Evolutionary conservation across 495 filamentous ascomycete genomes (phyloP).

Genomic region (Hypoxylon rickii): DNA sequence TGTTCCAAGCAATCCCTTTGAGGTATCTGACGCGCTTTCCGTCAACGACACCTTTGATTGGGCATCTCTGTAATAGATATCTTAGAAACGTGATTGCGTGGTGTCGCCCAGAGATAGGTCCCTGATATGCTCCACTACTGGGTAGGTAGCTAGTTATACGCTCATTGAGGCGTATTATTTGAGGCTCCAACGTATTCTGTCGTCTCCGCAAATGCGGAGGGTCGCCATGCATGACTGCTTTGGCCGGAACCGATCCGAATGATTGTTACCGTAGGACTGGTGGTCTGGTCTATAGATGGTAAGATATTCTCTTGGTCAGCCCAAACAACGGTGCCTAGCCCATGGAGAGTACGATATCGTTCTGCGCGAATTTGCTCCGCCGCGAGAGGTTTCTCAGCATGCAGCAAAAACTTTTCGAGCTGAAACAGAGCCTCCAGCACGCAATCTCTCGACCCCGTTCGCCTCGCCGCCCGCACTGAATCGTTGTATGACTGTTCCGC

Average conservation of each 20-base stretch:
- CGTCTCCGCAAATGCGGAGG: constrained; percentile 32
- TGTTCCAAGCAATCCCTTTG: too few species aligned
- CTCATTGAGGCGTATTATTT: background rate
- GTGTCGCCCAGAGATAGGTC: too few species aligned
- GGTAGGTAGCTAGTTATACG: too few species aligned
- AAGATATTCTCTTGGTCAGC: constrained; percentile 21
- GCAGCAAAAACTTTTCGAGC: constrained; percentile 38
- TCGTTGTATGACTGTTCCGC: constrained; percentile 33
- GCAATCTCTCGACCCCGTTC: constrained; percentile 38
- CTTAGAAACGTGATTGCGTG: too few species aligned
- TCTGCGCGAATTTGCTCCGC: constrained; percentile 34
- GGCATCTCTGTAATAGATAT: too few species aligned
- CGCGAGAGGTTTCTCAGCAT: constrained; percentile 24
- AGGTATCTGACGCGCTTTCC: too few species aligned
- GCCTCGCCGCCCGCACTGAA: constrained; percentile 34
- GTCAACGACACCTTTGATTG: too few species aligned
- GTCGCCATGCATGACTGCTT: constrained; percentile 25
- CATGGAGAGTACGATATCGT: constrained; percentile 29
- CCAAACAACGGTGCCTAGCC: constrained; percentile 32
- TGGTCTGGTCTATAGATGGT: background rate
- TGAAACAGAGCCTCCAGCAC: constrained; percentile 38
- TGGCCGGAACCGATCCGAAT: constrained; percentile 35
- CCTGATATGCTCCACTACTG: too few species aligned
- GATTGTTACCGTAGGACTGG: constrained; percentile 22
- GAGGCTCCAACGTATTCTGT: constrained; percentile 19